Evolutionary conservation across 73 alveolate genomes (phyloP).

Genomic region (Stentor coeruleus): DNA sequence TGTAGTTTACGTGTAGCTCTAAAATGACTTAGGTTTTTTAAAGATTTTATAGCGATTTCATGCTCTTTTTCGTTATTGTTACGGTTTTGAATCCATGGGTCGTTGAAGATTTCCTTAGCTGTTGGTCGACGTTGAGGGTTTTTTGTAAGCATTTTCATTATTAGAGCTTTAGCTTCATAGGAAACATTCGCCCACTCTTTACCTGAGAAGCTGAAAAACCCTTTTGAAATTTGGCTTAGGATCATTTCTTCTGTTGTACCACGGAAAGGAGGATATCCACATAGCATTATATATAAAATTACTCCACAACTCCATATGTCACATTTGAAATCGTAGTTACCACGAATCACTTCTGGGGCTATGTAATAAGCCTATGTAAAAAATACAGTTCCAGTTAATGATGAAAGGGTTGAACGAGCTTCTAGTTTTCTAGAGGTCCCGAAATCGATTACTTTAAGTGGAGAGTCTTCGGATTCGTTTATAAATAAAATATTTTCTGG

Average conservation of each 20-base stretch:
- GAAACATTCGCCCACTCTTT: slow-evolving; percentile 50
- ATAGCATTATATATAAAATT: slow-evolving; percentile 35
- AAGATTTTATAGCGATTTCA: slow-evolving; percentile 12
- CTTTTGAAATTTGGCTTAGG: slow-evolving; percentile 22
- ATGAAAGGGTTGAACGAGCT: background rate
- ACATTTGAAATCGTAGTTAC: slow-evolving; percentile 33
- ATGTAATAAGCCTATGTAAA: slow-evolving; percentile 37
- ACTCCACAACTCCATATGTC: slow-evolving; percentile 54
- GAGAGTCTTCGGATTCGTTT: background rate
- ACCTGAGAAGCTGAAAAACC: slow-evolving; percentile 31
- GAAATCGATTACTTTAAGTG: slow-evolving; percentile 23
- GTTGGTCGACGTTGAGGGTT: slow-evolving; percentile 33
- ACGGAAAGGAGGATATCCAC: slow-evolving; percentile 44
- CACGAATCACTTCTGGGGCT: slow-evolving; percentile 41
- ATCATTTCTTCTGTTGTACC: slow-evolving; percentile 35
- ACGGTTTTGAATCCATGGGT: slow-evolving; percentile 38
- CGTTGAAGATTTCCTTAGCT: slow-evolving; percentile 31
- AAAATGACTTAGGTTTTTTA: background rate
- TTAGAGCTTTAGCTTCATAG: slow-evolving; percentile 41
- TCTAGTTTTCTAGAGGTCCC: slow-evolving; percentile 18
- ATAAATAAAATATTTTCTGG: slow-evolving; percentile 73
- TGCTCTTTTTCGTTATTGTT: background rate
- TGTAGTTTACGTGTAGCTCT: slow-evolving; percentile 45
- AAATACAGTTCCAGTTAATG: slow-evolving; percentile 1
- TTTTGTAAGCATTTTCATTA: slow-evolving; percentile 31